These are phyloP conservation scores for Phytophthora chlamydospora DNA, from an alignment of 352 stramenopile genomes.

Conservation along the genomic window DNA sequence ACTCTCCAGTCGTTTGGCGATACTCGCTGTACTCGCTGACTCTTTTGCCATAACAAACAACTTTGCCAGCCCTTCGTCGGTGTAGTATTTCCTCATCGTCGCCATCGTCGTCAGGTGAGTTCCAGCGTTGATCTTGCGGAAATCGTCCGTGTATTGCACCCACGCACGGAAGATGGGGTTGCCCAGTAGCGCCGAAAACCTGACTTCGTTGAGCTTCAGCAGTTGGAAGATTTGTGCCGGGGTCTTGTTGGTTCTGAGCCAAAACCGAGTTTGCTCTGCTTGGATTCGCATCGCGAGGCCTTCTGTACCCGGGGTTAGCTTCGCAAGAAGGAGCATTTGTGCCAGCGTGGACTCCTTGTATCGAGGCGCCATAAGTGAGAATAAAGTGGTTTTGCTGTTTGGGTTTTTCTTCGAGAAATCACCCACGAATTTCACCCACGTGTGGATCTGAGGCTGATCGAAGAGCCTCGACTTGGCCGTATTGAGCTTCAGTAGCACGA, in stretches of 20 bases:
- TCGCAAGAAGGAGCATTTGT: no score
- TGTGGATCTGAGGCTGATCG: constrained; percentile 15
- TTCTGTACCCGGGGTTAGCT: no score
- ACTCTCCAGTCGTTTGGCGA: constrained; percentile 13
- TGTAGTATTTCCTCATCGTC: constrained; percentile 16
- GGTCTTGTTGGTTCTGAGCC: no score
- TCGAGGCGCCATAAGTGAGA: no score
- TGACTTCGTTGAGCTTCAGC: constrained; percentile 1
- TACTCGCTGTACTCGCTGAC: constrained; percentile 2
- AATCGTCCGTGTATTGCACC: constrained; percentile 15
- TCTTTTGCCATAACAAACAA: constrained; percentile 7
- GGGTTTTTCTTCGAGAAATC: constrained; percentile 11
- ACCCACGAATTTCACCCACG: constrained; percentile 18
- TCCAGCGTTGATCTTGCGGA: constrained; percentile 10
- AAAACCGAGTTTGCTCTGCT: no score
- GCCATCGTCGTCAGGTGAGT: constrained; percentile 5
- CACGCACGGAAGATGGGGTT: constrained; percentile 11
- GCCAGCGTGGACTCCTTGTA: no score
- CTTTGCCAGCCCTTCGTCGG: neutral
- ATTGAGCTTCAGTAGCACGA: constrained; percentile 17
- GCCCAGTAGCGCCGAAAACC: neutral
- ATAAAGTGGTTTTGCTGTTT: neutral
- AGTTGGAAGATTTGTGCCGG: constrained; percentile 4
- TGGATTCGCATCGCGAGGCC: no score
- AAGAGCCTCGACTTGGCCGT: constrained; percentile 7